Evolutionary conservation across 2,329 filamentous ascomycete genomes (phyloP).

Genomic region (Lecanicillium sp.): DNA sequence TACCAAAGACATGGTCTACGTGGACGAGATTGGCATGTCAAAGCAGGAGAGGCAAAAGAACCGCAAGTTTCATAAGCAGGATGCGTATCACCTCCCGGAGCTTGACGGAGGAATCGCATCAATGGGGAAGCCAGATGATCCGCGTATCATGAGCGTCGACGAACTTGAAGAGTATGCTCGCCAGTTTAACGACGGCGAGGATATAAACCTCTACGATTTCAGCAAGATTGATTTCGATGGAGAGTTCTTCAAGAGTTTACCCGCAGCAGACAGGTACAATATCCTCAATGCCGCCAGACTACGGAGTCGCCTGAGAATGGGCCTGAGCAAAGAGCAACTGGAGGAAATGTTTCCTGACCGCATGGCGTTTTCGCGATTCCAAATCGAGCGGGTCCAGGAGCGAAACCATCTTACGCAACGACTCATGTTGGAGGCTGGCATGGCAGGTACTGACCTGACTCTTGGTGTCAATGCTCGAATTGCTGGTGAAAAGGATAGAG

Average conservation of each 20-base stretch:
- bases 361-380: conserved; percentile 94
- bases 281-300: conserved; percentile 91
- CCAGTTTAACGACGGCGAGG: conserved; percentile 87
- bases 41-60: conserved; percentile 64
- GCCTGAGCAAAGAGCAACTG: conserved; percentile 89
- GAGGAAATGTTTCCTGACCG: conserved; percentile 95
- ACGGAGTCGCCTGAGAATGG: conserved; percentile 85
- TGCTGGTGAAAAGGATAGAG: conserved; percentile 77
- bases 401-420: conserved; percentile 91
- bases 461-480: conserved; percentile 59
- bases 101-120: conserved; percentile 69
- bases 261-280: conserved; percentile 87
- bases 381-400: conserved; percentile 89
- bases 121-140: conserved; percentile 87
- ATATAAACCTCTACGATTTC: conserved; percentile 89
- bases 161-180: conserved; percentile 90
- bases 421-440: conserved; percentile 88
- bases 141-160: conserved; percentile 90
- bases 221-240: conserved; percentile 98
- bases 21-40: conserved; percentile 79
- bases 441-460: conserved; percentile 68
- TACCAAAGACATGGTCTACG: conserved; percentile 69
- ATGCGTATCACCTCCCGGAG: conserved; percentile 91
- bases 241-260: conserved; percentile 87
- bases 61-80: conserved; percentile 79